Evolutionary conservation across 2,329 filamentous ascomycete genomes (phyloP).

Genomic region (Penicillium freii): DNA sequence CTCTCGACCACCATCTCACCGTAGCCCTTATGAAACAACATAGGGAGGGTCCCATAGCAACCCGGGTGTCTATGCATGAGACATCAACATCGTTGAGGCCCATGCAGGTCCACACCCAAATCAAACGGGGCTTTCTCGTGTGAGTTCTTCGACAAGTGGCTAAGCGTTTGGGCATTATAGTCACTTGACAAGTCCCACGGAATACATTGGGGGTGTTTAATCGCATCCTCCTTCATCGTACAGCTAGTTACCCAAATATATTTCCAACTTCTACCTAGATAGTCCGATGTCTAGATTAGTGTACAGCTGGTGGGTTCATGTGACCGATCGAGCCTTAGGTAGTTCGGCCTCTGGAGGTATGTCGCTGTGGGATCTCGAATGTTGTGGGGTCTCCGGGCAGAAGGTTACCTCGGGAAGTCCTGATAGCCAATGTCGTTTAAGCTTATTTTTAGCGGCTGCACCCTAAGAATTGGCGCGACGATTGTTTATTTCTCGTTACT

Average conservation of each 20-base stretch:
- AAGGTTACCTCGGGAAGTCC: neutral
- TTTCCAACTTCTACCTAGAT: neutral
- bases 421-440: neutral
- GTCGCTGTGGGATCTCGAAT: neutral
- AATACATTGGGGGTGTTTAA: neutral
- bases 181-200: neutral
- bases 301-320: neutral
- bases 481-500: neutral
- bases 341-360: neutral
- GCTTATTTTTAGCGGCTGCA: neutral
- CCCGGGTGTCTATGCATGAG: neutral
- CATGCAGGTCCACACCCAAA: neutral
- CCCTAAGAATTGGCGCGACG: neutral
- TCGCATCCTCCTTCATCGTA: neutral
- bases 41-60: neutral
- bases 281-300: neutral
- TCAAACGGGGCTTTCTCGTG: neutral
- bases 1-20: neutral
- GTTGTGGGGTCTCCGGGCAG: neutral
- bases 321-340: neutral
- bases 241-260: neutral
- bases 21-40: neutral
- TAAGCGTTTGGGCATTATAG: neutral
- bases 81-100: neutral
- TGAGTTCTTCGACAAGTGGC: neutral